Base-by-base conservation (phyloP, 164 flowering plant genomes). In the Magnolia sinica region DNA sequence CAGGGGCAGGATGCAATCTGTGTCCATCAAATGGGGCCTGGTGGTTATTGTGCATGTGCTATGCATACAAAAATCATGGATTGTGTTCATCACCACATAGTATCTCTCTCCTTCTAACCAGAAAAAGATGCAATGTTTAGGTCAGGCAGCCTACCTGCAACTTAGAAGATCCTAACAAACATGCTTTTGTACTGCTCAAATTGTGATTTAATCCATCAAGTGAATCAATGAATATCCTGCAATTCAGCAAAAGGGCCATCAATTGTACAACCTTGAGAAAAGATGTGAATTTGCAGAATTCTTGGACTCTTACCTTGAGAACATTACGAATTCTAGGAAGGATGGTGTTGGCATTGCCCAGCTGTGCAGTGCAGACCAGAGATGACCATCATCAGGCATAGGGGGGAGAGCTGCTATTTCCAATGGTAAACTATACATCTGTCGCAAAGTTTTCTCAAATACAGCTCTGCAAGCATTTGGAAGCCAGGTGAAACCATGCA, bases 271-370 rank as follows among this genome's bases (percentile, higher is more conserved):
- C 10, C 45, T 31, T 7, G n/a, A 68, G n/a, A 68, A 10, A 19
- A 68, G 14, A 50, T 50, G 11, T 45, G 24, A 8, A 37, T 23
- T 64, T 22, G 29, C 51, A 61, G 37, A 9, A 19, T 76, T 65
- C 52, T 55, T 55, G 13, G 73, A 3, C 8, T 7, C 20, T 65
- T 83, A 94, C 99, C 99, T 85, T 72, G 98, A 83, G 80, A 96
- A 96, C 98, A 94, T 96, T 3, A 91, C 73, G 76, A 92, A 96
- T 86, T 96, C 98, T 16, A 96, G 81, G 77, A 94, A 96, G 61
- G 97, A 96, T 24, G 91, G 91, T 52, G 98, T 94, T 72, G 98
- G 98, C 99, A 96, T 96, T 79, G 87, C 90, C 99, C 99, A 96
- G 81, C 97, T 91, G 79, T 96, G 95, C 78, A 92, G 80, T 7